A percentile compares a stretch with the other conserved stretches of the same genome.
phyloP scores from a whole-genome alignment of 257 asterid species.

The Petunia secreta region DNA sequence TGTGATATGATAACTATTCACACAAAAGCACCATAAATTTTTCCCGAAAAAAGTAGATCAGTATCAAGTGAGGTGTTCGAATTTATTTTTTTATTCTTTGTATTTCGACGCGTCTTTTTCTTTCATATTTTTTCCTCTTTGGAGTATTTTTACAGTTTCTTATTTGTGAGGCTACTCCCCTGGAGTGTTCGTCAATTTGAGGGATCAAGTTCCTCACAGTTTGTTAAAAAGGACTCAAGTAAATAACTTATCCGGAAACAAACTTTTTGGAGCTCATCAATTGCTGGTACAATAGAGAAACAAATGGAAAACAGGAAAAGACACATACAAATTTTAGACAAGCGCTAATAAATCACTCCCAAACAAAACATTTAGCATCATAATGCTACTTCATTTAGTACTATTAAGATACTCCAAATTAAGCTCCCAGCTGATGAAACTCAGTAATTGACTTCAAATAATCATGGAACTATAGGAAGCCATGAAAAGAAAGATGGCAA shows the following conservation, averaged over 20 bases:
- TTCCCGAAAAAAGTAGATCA: no score
- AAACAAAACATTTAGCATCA: constrained; percentile 19
- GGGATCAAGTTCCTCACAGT: no score
- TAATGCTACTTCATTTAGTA: constrained; percentile 17
- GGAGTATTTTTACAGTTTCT: no score
- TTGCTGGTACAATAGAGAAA: neutral
- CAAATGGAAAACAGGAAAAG: neutral
- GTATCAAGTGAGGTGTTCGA: no score
- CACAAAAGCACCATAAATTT: no score
- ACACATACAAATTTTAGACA: constrained; percentile 7
- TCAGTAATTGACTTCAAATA: constrained; percentile 21
- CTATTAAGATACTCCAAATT: neutral
- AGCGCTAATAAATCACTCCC: neutral
- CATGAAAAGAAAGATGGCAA: constrained; percentile 42
- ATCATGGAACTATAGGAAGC: constrained; percentile 17
- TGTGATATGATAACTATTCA: no score
- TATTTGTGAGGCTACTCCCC: no score
- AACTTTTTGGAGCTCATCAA: neutral
- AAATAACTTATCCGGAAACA: neutral
- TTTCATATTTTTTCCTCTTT: no score
- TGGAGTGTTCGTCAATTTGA: no score
- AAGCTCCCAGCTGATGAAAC: neutral
- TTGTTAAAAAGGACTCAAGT: neutral
- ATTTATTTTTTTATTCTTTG: no score
- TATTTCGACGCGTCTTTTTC: no score